Conservation (phyloP, 192 early-diverging fungal genomes). For the Backusella morwellensis region DNA sequence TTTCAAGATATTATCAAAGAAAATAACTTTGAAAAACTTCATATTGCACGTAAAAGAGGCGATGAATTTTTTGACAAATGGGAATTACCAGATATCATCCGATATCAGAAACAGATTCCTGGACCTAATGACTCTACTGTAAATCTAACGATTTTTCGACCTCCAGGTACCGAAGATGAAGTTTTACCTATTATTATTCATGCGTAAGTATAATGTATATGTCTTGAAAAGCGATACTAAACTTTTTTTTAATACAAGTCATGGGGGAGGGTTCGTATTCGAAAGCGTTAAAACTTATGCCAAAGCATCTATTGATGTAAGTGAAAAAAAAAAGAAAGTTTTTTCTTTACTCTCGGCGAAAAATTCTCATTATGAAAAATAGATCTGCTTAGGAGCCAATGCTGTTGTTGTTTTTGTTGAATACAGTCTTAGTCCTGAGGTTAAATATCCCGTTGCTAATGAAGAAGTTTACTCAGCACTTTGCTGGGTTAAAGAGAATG, state of each 20-base stretch:
- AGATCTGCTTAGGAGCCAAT: neutral
- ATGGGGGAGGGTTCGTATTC: neutral
- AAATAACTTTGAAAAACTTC: neutral
- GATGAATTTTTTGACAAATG: neutral
- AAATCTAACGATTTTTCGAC: neutral
- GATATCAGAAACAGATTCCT: neutral
- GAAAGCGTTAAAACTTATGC: neutral
- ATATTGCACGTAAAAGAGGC: neutral
- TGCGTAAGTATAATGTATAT: neutral
- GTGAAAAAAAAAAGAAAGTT: neutral
- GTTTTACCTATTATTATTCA: neutral
- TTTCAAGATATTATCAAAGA: neutral
- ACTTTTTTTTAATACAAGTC: neutral
- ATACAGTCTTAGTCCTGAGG: neutral
- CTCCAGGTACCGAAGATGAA: neutral
- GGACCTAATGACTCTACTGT: neutral
- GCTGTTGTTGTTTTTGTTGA: slow-evolving; percentile 15
- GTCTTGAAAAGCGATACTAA: neutral
- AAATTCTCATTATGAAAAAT: neutral
- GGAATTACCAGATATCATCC: neutral
- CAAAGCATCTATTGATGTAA: neutral
- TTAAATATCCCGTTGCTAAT: neutral
- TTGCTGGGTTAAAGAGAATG: slow-evolving; percentile 1
- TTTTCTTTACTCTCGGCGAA: neutral
- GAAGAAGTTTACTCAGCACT: slow-evolving; percentile 14